Base-by-base conservation (phyloP, 1,139 yeast species). In the Lodderomyces metapsilosis region DNA sequence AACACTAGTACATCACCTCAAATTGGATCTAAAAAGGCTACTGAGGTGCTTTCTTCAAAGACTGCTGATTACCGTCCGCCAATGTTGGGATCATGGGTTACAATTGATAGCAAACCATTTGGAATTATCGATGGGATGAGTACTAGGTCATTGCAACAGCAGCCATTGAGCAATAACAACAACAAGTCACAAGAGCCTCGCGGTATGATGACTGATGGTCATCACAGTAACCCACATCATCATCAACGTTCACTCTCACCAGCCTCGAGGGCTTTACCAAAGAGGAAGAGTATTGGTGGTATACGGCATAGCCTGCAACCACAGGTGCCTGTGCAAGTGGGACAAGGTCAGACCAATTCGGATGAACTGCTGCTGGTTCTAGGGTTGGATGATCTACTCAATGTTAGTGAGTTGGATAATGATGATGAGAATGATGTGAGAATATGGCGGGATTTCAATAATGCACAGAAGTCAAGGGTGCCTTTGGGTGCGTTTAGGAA, bases 91-190 rank as follows among this genome's bases (percentile, higher is more conserved):
- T 84, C 96, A 1, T 92, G 98, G 95, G 80, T 84, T 11, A 86
- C 96, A 21, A 59, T 76, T 4, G 87, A 82, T 45, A 77, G 78
- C 40, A 82, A 88, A 52, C 97, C 96, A 0, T 88, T 86, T 62
- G 95, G 96, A 21, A 88, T 92, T 45, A 91, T 92, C 53, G 98
- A 92, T 59, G 98, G 98, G 5, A 72, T 88, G 25, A 82, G 95
- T 1, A 92, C 98, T 0, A 72, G 96, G 43, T 83, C 95, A 2
- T 69, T 89, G 43, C 63, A 50, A 13, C 44, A 27, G 12, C 31
- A 34, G n/a, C 28, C 30, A 11, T 22, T 11, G 16, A n/a, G n/a
- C n/a, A n/a, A n/a, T n/a, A n/a, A n/a, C n/a, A 22, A 1, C 12
- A 10, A 32, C 4, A 21, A 20, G 24, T 12, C 17, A 13, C 35